phyloP scores from a whole-genome alignment of 495 filamentous ascomycete genomes.

The Podospora pseudocomata region DNA sequence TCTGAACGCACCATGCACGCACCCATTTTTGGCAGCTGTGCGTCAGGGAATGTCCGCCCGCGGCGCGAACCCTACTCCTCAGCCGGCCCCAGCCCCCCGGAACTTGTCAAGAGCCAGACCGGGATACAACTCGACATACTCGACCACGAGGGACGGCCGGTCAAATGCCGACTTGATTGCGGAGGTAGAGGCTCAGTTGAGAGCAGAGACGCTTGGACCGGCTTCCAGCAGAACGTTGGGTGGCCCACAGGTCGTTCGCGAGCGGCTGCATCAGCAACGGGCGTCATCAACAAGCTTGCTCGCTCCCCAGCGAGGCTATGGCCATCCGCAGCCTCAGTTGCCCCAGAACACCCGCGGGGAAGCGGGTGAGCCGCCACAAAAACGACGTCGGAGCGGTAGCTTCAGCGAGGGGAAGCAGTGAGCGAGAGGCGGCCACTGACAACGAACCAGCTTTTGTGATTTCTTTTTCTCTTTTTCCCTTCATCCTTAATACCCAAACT shows the following conservation, averaged over 20 bases:
- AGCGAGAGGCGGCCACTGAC: background rate
- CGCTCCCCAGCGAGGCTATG: no score
- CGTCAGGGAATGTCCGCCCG: no score
- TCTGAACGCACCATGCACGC: background rate
- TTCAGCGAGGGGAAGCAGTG: background rate
- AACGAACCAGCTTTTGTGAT: background rate
- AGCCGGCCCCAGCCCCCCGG: no score
- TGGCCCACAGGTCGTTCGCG: no score
- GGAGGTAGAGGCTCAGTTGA: background rate
- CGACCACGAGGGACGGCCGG: background rate
- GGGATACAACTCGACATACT: background rate
- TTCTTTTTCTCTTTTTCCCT: constrained; percentile 1
- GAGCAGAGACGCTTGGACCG: background rate
- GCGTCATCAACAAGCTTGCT: no score
- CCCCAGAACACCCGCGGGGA: background rate
- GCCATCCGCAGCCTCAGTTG: no score
- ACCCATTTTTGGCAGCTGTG: no score
- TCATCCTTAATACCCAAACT: background rate
- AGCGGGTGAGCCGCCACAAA: background rate
- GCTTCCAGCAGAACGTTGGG: no score
- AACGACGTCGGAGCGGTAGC: background rate
- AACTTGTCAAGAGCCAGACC: background rate
- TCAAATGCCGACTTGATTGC: background rate
- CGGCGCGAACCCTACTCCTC: no score
- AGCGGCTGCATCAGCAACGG: no score